Base-by-base conservation (phyloP, 371 early-diverging fungal species). In the Apophysomyces elegans region DNA sequence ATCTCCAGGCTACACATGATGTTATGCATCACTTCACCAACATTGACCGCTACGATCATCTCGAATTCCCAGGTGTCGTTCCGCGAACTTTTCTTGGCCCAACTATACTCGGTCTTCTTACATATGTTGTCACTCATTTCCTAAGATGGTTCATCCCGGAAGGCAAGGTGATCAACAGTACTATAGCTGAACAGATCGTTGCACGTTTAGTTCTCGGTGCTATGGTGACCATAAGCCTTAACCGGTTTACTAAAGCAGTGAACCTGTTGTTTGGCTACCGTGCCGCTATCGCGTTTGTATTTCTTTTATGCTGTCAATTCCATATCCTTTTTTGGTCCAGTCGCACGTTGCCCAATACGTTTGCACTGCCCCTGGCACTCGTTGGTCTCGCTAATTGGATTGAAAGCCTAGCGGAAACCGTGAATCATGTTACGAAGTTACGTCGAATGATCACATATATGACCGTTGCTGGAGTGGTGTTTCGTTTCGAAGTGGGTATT, bases 31-130 rank as follows among this genome's bases (percentile, higher is more conserved):
- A 81, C 66, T 77, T 76, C 18, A 61, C 72, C 13, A 69, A 76
- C 26, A 63, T 86, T 14, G 56, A 67, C 11, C 59, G 73, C 13
- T 95, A 81, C 69, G 96, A 95, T 72, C 96, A 95, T 74, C 63
- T 91, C 32, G 84, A 81, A 58, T 97, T 94, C 69, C 96, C 97
- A 1, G 98, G 98, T 9, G 96, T 93, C 16, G 97, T 98, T 3
- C 96, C 96, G 39, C 86, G 97, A 58, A 93, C 97, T 5, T 98
- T 95, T 73, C 61, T 94, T 36, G 96, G 95, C 13, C 87, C 97
- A 2, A 67, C 91, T 43, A 6, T 86, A 13, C 56, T 95, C 36
- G 79, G 80, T 37, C 26, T 58, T 50, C 21, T 50, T 21, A 50
- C 54, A 50, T 16, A 5, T 18, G 18, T 9, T 8, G 21, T 21